phyloP scores from a whole-genome alignment of 164 flowering plant species.

The Vitis amurensis region DNA sequence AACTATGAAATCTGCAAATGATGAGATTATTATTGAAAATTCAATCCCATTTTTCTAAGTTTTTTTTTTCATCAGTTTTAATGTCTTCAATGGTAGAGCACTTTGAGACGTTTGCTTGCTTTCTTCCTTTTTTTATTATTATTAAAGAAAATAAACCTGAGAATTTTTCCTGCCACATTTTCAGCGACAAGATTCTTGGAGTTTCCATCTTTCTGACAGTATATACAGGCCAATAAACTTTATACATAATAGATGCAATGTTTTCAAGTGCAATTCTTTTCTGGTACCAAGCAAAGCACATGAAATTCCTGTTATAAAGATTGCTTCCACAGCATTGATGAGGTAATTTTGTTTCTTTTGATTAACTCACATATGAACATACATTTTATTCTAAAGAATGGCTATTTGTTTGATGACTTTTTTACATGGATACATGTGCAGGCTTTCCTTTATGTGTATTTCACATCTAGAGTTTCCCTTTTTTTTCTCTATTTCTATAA shows the following conservation, averaged over 20 bases:
- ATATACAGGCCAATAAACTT: conserved; percentile 23
- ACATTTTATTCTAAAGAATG: too few species aligned
- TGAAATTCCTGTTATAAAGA: conserved; percentile 44
- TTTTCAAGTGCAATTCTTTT: conserved; percentile 55
- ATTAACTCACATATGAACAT: neutral
- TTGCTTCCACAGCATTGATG: conserved; percentile 37
- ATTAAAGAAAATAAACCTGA: neutral
- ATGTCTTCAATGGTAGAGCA: too few species aligned
- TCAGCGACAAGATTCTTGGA: conserved; percentile 48
- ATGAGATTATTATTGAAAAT: too few species aligned
- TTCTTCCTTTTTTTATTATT: neutral
- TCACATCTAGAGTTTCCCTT: too few species aligned
- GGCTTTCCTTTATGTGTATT: too few species aligned
- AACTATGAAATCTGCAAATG: too few species aligned
- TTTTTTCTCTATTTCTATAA: too few species aligned
- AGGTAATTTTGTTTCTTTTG: conserved; percentile 36
- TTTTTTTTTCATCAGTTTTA: too few species aligned
- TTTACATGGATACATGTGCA: too few species aligned
- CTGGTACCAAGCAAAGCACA: conserved; percentile 35
- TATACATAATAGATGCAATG: conserved; percentile 31
- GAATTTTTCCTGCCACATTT: conserved; percentile 15
- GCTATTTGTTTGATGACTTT: too few species aligned
- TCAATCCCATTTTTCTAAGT: too few species aligned
- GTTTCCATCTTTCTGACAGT: conserved; percentile 33
- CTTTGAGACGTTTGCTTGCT: neutral